Evolutionary conservation across 768 basidiomycete genomes (phyloP), one percentile per base, ranked within the genome.

Genomic region (Tulasnella sp.): DNA sequence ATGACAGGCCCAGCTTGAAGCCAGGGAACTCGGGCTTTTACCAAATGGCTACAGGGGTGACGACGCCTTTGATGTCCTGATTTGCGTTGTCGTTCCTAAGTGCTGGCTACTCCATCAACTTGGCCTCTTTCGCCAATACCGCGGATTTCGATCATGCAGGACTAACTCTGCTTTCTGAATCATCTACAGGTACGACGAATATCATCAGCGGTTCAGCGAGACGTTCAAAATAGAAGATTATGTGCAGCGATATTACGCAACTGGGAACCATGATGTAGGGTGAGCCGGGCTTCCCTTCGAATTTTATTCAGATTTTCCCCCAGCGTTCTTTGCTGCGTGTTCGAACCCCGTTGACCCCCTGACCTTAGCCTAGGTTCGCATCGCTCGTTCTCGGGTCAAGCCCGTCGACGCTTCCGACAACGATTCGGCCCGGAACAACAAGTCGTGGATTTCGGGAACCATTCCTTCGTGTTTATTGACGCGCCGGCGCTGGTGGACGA

Each of bases 221-320:
- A 90, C 92, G 31, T 93, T 94, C 71, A 70, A 73, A 21, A 69
- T 76, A 4, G 63, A 73, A 9, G 63, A 69, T 12, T 70, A 71
- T 17, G 73, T 79, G 2, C 82, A 84, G 0, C 72, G 76, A 60
- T 84, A 83, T 69, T 85, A 81, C 67, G 76, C 93, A 27, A 85
- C 92, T 2, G 94, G 94, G 4, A 98, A 97, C 68, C 92, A 92
- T 66, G 94, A 98, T 66, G 76, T 86, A 31, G 88, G 87, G 81
- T 87, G 68, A 60, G 76, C 42, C 49, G 8, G 22, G 45, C n/a
- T n/a, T n/a, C n/a, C n/a, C n/a, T n/a, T n/a, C n/a, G n/a, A n/a
- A n/a, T n/a, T n/a, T n/a, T n/a, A n/a, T n/a, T n/a, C n/a, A n/a
- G n/a, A n/a, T n/a, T n/a, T n/a, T n/a, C n/a, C n/a, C n/a, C n/a